Conservation (phyloP, 2,329 filamentous ascomycete genomes). For the Pseudocercospora crystallina region DNA sequence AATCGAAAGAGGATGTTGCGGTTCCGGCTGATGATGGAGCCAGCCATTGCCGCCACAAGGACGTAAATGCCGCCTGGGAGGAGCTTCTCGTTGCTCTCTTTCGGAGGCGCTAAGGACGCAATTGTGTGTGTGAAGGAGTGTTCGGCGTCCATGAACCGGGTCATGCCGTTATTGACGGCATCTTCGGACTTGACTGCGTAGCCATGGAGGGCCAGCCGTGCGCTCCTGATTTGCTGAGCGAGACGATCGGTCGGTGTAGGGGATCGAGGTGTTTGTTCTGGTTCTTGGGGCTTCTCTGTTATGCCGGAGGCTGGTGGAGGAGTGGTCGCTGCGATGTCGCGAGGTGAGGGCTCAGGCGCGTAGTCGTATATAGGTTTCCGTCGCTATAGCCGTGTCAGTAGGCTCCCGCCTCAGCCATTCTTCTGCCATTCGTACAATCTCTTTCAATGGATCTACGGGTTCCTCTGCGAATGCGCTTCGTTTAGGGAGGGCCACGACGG, state of each 20-base stretch:
- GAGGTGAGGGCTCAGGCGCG: constrained; percentile 33
- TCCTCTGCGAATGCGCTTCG: constrained; percentile 52
- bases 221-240: constrained; percentile 75
- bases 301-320: constrained; percentile 38
- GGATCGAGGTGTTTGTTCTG: constrained; percentile 33
- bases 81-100: constrained; percentile 81
- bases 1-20: constrained; percentile 80
- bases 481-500: constrained; percentile 48
- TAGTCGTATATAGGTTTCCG: constrained; percentile 74
- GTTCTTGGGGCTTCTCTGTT: constrained; percentile 33
- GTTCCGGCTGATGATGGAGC: constrained; percentile 85
- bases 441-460: constrained; percentile 32
- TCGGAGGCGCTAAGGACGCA: constrained; percentile 81
- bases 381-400: constrained; percentile 27
- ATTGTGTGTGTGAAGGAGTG: constrained; percentile 86
- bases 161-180: constrained; percentile 77
- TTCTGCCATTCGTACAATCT: constrained; percentile 24
- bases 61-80: constrained; percentile 91
- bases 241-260: constrained; percentile 89
- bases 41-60: constrained; percentile 90
- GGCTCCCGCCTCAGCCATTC: background rate
- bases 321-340: constrained; percentile 41
- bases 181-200: constrained; percentile 75
- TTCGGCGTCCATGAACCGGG: constrained; percentile 79
- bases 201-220: constrained; percentile 75